phyloP scores from a whole-genome alignment of 352 stramenopile genomes.

The Phytophthora multivora region DNA sequence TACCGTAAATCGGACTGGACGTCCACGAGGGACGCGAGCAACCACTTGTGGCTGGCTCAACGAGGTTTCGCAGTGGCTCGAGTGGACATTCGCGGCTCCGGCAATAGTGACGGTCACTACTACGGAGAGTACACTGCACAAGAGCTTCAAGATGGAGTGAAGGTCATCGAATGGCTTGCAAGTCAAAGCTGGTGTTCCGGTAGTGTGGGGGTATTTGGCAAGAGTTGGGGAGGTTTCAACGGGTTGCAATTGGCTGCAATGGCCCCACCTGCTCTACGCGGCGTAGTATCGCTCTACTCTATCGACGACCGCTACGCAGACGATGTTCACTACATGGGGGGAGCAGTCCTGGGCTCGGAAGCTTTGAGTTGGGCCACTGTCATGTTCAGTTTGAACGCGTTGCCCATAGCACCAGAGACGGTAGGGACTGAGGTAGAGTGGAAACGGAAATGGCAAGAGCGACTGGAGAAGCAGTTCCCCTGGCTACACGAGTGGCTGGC shows the following conservation, averaged over 20 bases:
- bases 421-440: conserved; percentile 38
- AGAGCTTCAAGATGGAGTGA: conserved; percentile 51
- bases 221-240: conserved; percentile 64
- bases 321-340: conserved; percentile 58
- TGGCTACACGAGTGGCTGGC: conserved; percentile 57
- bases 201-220: conserved; percentile 50
- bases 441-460: conserved; percentile 32
- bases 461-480: conserved; percentile 47
- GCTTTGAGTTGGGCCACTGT: conserved; percentile 57
- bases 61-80: conserved; percentile 49
- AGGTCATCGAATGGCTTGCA: conserved; percentile 53
- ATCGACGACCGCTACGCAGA: conserved; percentile 62
- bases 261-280: conserved; percentile 40
- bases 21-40: conserved; percentile 41
- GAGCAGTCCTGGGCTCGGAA: conserved; percentile 49
- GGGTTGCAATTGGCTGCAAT: conserved; percentile 52
- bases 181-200: conserved; percentile 49
- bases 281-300: conserved; percentile 57
- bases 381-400: conserved; percentile 53
- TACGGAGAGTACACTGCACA: conserved; percentile 49
- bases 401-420: conserved; percentile 42
- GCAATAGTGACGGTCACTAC: conserved; percentile 52
- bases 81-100: conserved; percentile 54
- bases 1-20: conserved; percentile 62
- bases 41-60: conserved; percentile 56